Evolutionary conservation across 495 filamentous ascomycete species (phyloP).

Genomic region (Cryomyces minteri): DNA sequence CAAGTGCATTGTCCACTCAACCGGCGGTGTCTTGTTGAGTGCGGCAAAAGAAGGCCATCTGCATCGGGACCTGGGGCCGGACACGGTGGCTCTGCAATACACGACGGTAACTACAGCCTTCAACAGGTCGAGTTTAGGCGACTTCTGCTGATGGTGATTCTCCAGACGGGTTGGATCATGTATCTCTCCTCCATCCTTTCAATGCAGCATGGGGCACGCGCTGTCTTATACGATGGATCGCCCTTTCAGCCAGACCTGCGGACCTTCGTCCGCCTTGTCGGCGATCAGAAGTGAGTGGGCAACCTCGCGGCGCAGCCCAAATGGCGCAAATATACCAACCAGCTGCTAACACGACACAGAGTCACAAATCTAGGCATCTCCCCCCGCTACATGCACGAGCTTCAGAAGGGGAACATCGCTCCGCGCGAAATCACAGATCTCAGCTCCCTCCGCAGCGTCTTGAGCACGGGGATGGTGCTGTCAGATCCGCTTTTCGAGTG

Average conservation of each 20-base stretch:
- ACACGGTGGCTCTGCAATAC: conserved; percentile 29
- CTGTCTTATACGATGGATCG: conserved; percentile 58
- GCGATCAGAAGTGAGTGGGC: conserved; percentile 34
- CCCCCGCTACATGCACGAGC: conserved; percentile 54
- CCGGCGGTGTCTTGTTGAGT: conserved; percentile 41
- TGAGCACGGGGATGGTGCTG: conserved; percentile 63
- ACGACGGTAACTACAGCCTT: conserved; percentile 34
- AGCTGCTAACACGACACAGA: conserved; percentile 5
- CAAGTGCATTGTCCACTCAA: conserved; percentile 58
- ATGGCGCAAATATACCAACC: neutral
- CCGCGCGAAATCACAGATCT: conserved; percentile 46
- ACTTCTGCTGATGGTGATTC: neutral
- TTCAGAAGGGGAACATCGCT: conserved; percentile 36
- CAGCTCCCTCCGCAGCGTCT: conserved; percentile 35
- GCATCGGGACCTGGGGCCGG: conserved; percentile 32
- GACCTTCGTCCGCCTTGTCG: conserved; percentile 38
- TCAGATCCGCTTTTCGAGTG: conserved; percentile 55
- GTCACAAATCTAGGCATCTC: conserved; percentile 47
- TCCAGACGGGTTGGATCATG: conserved; percentile 67
- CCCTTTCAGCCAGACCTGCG: conserved; percentile 49
- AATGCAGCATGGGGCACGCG: conserved; percentile 34
- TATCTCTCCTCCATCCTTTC: conserved; percentile 38
- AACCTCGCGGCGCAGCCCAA: too few relatives aligned
- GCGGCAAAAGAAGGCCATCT: conserved; percentile 40
- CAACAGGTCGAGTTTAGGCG: neutral